Evolutionary conservation across 169 alveolate species (phyloP).

Genomic region (Blepharisma undulans): DNA sequence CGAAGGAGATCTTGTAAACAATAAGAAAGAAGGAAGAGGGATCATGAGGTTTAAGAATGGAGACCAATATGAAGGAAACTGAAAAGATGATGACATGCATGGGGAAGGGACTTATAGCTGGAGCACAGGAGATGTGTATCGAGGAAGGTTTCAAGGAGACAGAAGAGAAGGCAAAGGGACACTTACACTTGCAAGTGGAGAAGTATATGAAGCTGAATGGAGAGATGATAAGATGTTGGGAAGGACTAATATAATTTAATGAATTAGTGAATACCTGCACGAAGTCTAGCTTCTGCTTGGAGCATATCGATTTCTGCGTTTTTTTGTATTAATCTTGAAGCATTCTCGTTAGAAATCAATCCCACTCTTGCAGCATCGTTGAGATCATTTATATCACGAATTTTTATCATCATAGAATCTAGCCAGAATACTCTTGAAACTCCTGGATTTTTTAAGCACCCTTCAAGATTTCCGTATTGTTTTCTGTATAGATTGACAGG

Average conservation of each 20-base stretch:
- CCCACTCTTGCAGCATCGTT: neutral
- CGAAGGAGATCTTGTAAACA: conserved; percentile 14
- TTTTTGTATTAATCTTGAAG: neutral
- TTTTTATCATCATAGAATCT: conserved; percentile 8
- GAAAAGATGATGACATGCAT: conserved; percentile 81
- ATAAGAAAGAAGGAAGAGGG: conserved; percentile 32
- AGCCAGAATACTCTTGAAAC: conserved; percentile 11
- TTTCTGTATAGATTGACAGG: conserved; percentile 21
- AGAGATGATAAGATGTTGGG: conserved; percentile 19
- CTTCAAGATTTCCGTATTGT: conserved; percentile 28
- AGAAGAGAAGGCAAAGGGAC: conserved; percentile 36
- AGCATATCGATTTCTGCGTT: neutral
- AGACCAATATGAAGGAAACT: conserved; percentile 86
- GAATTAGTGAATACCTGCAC: conserved; percentile 16
- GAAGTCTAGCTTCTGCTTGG: conserved; percentile 10
- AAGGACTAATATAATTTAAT: neutral
- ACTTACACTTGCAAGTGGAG: conserved; percentile 16
- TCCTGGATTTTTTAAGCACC: neutral
- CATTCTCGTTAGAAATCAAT: neutral
- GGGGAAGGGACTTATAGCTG: conserved; percentile 86
- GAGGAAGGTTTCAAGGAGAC: conserved; percentile 81
- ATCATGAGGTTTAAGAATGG: conserved; percentile 86
- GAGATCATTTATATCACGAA: neutral
- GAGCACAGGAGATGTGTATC: conserved; percentile 79
- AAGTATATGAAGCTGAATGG: conserved; percentile 34